Evolutionary conservation across 768 basidiomycete species (phyloP).

Genomic region (Cystofilobasidium macerans): DNA sequence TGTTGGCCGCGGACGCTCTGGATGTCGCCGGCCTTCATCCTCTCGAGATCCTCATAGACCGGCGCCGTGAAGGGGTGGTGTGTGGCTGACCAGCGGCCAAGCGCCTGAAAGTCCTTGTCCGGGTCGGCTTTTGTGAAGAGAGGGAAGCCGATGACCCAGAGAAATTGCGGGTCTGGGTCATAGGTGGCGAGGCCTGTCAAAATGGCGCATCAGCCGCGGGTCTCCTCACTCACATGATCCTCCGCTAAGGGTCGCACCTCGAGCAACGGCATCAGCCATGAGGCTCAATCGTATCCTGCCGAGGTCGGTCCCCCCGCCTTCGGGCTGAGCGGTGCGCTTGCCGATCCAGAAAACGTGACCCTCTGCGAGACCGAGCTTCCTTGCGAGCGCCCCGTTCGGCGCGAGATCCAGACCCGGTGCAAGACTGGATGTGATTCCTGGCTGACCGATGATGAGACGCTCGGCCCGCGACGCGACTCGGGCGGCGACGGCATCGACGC

Average conservation of each 20-base stretch:
- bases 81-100: constrained; percentile 79
- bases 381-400: background rate
- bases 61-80: constrained; percentile 97
- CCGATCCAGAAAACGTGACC: constrained; percentile 35
- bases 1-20: constrained; percentile 82
- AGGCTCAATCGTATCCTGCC: constrained; percentile 57
- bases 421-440: background rate
- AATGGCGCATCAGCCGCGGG: no score
- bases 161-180: constrained; percentile 59
- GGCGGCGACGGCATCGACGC: background rate
- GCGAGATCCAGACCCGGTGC: background rate
- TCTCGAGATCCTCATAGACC: constrained; percentile 74
- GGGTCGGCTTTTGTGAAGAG: constrained; percentile 74
- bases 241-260: constrained; percentile 47
- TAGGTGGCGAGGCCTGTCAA: constrained; percentile 49
- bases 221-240: background rate
- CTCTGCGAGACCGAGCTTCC: background rate
- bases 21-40: constrained; percentile 60
- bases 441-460: constrained; percentile 30
- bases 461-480: constrained; percentile 30
- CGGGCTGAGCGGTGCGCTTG: constrained; percentile 36
- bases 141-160: constrained; percentile 95
- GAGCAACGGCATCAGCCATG: constrained; percentile 53
- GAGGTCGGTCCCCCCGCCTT: constrained; percentile 75
- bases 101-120: constrained; percentile 75